Evolutionary conservation across 208 protist species (phyloP).

Genomic region (Leishmania mexicana): DNA sequence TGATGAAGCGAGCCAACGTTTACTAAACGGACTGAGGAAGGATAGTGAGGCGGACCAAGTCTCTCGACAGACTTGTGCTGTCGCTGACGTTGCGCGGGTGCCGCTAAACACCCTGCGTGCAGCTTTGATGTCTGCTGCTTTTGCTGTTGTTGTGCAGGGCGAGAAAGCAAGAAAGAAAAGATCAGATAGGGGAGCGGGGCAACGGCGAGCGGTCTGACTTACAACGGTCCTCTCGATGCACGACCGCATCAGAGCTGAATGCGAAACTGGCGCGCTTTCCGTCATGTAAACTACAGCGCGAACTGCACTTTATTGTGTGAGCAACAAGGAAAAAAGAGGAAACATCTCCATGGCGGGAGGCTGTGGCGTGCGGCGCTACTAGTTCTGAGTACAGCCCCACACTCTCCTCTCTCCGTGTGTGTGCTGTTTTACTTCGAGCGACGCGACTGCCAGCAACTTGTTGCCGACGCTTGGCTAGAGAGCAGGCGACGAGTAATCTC

Average conservation of each 20-base stretch:
- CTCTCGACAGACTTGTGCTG: background rate
- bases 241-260: background rate
- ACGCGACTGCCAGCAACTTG: background rate
- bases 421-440: background rate
- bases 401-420: background rate
- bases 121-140: conserved; percentile 1
- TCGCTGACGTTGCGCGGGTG: background rate
- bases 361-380: background rate
- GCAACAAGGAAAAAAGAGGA: background rate
- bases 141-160: background rate
- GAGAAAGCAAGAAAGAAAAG: background rate
- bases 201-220: background rate
- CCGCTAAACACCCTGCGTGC: background rate
- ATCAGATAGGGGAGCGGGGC: background rate
- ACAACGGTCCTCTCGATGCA: background rate
- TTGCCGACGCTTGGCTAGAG: background rate
- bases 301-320: background rate
- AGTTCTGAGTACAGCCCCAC: background rate
- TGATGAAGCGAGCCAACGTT: conserved; percentile 96
- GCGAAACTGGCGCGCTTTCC: background rate
- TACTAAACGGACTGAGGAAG: conserved; percentile 42
- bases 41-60: too few species aligned
- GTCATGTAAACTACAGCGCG: conserved; percentile 12
- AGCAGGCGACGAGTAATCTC: background rate
- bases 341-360: background rate